Percentiles rank a stretch among this genome's conserved stretches.
Conservation (phyloP, 2,329 filamentous ascomycete genomes). For the Parastagonospora avenae region DNA sequence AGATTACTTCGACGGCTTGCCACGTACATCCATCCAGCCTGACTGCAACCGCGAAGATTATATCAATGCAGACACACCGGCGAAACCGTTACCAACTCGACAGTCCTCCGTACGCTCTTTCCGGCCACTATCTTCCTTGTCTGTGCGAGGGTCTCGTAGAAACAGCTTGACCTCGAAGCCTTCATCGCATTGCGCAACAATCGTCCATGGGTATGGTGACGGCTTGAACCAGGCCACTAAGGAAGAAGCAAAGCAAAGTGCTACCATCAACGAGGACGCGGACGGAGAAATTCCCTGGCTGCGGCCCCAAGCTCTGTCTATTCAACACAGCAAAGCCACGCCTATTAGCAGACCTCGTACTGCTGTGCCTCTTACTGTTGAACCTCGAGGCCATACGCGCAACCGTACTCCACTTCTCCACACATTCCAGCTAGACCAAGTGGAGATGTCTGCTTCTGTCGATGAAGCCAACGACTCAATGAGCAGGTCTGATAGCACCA, state of each 20-base stretch:
- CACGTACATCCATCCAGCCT: slow-evolving; percentile 44
- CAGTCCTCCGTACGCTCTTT: slow-evolving; percentile 45
- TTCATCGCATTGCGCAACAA: slow-evolving; percentile 40
- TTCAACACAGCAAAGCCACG: too few relatives aligned
- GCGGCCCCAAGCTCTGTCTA: not conserved
- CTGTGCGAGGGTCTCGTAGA: slow-evolving; percentile 31
- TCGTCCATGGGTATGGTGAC: slow-evolving; percentile 48
- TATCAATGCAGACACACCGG: slow-evolving; percentile 35
- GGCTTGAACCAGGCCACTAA: slow-evolving; percentile 33
- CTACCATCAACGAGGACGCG: slow-evolving; percentile 7
- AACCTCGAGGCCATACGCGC: slow-evolving; percentile 3
- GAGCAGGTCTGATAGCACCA: slow-evolving; percentile 36
- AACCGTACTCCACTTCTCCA: slow-evolving; percentile 31
- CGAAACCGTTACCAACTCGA: slow-evolving; percentile 32
- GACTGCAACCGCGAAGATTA: slow-evolving; percentile 54
- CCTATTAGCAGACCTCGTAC: too few relatives aligned
- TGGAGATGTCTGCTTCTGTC: slow-evolving; percentile 2
- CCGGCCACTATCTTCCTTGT: slow-evolving; percentile 32
- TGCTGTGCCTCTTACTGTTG: not conserved
- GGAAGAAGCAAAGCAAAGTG: not conserved
- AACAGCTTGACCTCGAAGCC: slow-evolving; percentile 34
- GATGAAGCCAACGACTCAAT: slow-evolving; percentile 8
- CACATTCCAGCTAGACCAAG: slow-evolving; percentile 23
- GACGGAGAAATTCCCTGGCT: slow-evolving; percentile 9
- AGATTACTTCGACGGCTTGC: slow-evolving; percentile 11